Percentiles rank a stretch among this genome's conserved stretches.
Conservation (phyloP, 2,329 filamentous ascomycete genomes). For the Ophiocordyceps camponoti-floridani region DNA sequence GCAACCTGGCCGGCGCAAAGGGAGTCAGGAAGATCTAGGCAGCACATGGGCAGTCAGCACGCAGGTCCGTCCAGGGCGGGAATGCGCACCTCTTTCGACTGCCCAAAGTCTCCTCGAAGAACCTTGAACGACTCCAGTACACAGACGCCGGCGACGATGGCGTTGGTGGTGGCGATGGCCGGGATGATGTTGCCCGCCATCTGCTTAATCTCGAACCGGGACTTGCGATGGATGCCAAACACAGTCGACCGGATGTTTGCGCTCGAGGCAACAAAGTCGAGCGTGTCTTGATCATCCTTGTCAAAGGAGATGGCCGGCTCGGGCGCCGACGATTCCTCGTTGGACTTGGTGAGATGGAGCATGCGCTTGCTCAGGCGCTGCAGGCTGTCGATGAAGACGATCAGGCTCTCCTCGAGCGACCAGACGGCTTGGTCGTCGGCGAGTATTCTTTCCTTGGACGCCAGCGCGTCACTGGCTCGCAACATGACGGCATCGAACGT, state of each 20-base stretch:
- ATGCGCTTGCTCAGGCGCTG: slow-evolving; percentile 59
- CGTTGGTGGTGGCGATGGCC: slow-evolving; percentile 94
- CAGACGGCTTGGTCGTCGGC: slow-evolving; percentile 59
- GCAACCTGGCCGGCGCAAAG: slow-evolving; percentile 36
- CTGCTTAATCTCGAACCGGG: slow-evolving; percentile 93
- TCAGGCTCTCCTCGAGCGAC: slow-evolving; percentile 68
- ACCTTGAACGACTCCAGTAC: slow-evolving; percentile 89
- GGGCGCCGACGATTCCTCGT: slow-evolving; percentile 26
- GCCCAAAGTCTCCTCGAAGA: slow-evolving; percentile 49
- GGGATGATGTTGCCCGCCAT: slow-evolving; percentile 99
- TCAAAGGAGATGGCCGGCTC: slow-evolving; percentile 68
- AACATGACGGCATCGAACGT: slow-evolving; percentile 44
- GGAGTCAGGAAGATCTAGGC: slow-evolving; percentile 60
- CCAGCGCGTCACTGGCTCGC: slow-evolving; percentile 29
- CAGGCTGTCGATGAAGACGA: slow-evolving; percentile 74
- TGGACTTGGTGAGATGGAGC: slow-evolving; percentile 37
- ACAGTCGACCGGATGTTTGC: slow-evolving; percentile 77
- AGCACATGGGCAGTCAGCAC: not conserved
- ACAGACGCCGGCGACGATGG: slow-evolving; percentile 83
- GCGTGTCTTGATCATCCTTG: slow-evolving; percentile 88
- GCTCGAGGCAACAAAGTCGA: slow-evolving; percentile 84
- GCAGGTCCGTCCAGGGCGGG: not conserved
- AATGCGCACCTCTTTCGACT: slow-evolving; percentile 50
- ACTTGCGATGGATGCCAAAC: slow-evolving; percentile 79
- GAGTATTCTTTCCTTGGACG: slow-evolving; percentile 34